Percentiles rank a stretch among this genome's conserved stretches.
phyloP scores from a whole-genome alignment of 2,329 filamentous ascomycete species.

The Penicillium sp. region DNA sequence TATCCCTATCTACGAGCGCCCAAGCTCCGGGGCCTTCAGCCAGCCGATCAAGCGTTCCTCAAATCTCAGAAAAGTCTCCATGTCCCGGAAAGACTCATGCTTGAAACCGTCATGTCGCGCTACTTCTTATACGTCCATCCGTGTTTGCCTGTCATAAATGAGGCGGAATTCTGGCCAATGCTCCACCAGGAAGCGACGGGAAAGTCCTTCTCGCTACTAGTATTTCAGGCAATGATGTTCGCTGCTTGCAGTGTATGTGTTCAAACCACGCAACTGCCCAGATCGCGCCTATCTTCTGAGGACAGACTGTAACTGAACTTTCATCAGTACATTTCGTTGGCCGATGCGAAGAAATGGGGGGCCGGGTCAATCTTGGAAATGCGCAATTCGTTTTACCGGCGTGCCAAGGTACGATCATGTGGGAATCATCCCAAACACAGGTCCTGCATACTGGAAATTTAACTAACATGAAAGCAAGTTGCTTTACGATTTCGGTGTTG shows the following conservation, averaged over 20 bases:
- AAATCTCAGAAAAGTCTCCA: background rate
- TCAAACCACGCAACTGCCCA: background rate
- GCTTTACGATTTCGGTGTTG: conserved; percentile 3
- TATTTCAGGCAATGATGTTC: conserved; percentile 3
- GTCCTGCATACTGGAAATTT: background rate
- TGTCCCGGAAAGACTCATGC: background rate
- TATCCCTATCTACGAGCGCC: conserved; percentile 1
- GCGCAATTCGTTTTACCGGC: conserved; percentile 4
- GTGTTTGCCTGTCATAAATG: background rate
- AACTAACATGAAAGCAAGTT: background rate
- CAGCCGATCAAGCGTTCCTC: background rate
- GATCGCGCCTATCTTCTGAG: background rate
- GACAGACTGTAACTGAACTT: background rate
- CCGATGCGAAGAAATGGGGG: background rate
- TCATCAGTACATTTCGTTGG: conserved; percentile 1
- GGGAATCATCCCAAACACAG: background rate
- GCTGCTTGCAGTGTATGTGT: conserved; percentile 3
- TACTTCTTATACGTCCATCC: conserved; percentile 4
- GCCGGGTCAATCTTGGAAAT: conserved; percentile 1
- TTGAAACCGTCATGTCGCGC: background rate
- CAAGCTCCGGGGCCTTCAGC: background rate
- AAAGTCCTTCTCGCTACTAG: background rate
- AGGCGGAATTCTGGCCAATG: conserved; percentile 2
- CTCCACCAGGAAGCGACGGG: background rate
- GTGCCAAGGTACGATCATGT: background rate